Conservation (phyloP, 2,329 filamentous ascomycete species). For the Penicillium palitans region DNA sequence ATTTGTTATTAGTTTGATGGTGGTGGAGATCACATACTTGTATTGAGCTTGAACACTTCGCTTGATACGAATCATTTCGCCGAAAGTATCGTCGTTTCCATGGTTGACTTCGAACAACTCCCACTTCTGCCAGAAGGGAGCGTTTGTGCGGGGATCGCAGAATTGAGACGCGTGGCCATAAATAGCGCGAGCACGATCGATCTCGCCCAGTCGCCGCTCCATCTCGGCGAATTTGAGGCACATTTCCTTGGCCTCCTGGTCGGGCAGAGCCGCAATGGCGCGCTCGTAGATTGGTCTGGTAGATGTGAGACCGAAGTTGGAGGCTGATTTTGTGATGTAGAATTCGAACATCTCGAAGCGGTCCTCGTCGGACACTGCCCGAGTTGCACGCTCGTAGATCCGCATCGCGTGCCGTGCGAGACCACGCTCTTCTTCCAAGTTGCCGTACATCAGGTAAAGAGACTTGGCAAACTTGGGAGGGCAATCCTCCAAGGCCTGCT, state of each 20-base stretch:
- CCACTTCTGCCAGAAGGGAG: conserved; percentile 94
- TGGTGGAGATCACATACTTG: conserved; percentile 59
- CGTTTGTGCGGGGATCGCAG: conserved; percentile 88
- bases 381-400: conserved; percentile 95
- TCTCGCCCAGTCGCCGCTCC: conserved; percentile 87
- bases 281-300: conserved; percentile 95
- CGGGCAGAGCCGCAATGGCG: conserved; percentile 88
- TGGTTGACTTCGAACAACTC: conserved; percentile 96
- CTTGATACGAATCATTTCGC: conserved; percentile 98
- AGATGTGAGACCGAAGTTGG: conserved; percentile 94
- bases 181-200: conserved; percentile 91
- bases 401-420: conserved; percentile 96
- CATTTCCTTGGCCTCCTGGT: conserved; percentile 93
- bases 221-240: conserved; percentile 98
- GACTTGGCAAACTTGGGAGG: conserved; percentile 95
- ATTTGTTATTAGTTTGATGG: background rate
- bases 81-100: conserved; percentile 98
- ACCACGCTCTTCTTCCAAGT: conserved; percentile 91
- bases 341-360: conserved; percentile 98
- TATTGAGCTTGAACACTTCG: conserved; percentile 95
- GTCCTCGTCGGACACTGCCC: conserved; percentile 92
- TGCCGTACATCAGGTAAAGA: conserved; percentile 97
- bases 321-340: conserved; percentile 98
- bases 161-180: conserved; percentile 97
- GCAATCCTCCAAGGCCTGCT: conserved; percentile 92